A percentile compares a stretch with the other conserved stretches of the same genome.
Evolutionary conservation across 805 yeast species (phyloP).

Genomic region (Saccharomycopsis sp.): DNA sequence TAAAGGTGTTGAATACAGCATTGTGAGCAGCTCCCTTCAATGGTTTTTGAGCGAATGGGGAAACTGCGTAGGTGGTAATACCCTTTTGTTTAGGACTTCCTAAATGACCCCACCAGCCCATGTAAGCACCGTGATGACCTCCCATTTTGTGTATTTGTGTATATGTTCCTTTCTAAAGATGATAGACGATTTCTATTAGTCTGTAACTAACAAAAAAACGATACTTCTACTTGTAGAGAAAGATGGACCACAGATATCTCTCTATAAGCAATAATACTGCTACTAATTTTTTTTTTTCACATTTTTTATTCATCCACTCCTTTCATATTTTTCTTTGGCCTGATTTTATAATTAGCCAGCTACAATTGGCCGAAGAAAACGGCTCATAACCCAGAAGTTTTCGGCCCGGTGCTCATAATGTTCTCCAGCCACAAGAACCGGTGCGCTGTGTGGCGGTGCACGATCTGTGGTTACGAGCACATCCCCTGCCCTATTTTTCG

Average conservation of each 20-base stretch:
- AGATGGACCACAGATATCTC: neutral
- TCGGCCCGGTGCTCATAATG: too few relatives aligned
- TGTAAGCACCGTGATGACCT: conserved; percentile 64
- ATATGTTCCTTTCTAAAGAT: neutral
- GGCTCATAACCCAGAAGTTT: neutral
- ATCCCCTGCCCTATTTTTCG: too few relatives aligned
- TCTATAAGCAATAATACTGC: neutral
- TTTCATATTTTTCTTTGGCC: neutral
- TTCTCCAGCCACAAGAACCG: too few relatives aligned
- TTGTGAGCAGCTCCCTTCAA: conserved; percentile 79
- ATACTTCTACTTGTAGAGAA: neutral
- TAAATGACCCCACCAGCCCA: conserved; percentile 98
- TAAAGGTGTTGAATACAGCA: conserved; percentile 86
- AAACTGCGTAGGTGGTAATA: conserved; percentile 80
- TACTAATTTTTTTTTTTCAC: neutral
- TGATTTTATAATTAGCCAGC: neutral
- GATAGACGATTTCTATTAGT: neutral
- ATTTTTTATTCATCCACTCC: neutral
- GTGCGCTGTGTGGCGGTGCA: too few relatives aligned
- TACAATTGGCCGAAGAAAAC: neutral
- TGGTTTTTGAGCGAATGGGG: conserved; percentile 92
- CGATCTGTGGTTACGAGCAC: too few relatives aligned
- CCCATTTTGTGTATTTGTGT: conserved; percentile 41
- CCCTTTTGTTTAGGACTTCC: conserved; percentile 79
- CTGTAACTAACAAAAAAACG: neutral